Percentiles rank a stretch among this genome's conserved stretches.
These are phyloP conservation scores for Boletus barrowsii DNA, from an alignment of 768 basidiomycete genomes.

Conservation along the genomic window DNA sequence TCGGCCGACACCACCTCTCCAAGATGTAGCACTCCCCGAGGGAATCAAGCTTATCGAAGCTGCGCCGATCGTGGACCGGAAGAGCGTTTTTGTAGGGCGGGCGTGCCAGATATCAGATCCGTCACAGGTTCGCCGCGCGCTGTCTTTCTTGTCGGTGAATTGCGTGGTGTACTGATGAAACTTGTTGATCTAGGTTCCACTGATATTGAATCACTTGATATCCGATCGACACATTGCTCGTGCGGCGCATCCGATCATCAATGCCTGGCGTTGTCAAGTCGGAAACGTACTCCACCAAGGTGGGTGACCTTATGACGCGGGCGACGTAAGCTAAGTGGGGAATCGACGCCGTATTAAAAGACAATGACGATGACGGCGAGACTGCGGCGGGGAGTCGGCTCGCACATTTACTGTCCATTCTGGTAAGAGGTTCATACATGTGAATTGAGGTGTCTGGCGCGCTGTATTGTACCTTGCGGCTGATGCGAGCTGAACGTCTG, in stretches of 20 bases:
- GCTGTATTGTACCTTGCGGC: not conserved
- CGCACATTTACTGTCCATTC: constrained; percentile 85
- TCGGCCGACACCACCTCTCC: not conserved
- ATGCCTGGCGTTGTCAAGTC: constrained; percentile 77
- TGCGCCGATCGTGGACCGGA: constrained; percentile 82
- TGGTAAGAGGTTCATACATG: constrained; percentile 44
- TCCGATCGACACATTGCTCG: constrained; percentile 70
- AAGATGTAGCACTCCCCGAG: constrained; percentile 42
- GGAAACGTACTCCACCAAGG: constrained; percentile 73
- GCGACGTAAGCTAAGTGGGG: not conserved
- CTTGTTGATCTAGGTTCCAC: constrained; percentile 51
- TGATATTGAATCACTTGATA: constrained; percentile 63
- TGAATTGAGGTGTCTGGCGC: not conserved
- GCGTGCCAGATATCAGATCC: constrained; percentile 79
- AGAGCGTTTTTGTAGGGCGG: constrained; percentile 81
- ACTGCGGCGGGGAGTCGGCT: constrained; percentile 87
- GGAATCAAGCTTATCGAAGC: constrained; percentile 67
- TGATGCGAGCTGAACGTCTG: not conserved
- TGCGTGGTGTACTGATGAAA: not conserved
- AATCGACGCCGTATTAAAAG: constrained; percentile 36
- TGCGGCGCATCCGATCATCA: constrained; percentile 76
- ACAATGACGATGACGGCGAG: constrained; percentile 95
- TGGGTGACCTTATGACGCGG: constrained; percentile 23
- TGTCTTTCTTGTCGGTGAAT: not conserved
- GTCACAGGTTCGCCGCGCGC: constrained; percentile 49